These are phyloP conservation scores for Calophaca sinica DNA, from an alignment of 306 rosid genomes.

Conservation along the genomic window DNA sequence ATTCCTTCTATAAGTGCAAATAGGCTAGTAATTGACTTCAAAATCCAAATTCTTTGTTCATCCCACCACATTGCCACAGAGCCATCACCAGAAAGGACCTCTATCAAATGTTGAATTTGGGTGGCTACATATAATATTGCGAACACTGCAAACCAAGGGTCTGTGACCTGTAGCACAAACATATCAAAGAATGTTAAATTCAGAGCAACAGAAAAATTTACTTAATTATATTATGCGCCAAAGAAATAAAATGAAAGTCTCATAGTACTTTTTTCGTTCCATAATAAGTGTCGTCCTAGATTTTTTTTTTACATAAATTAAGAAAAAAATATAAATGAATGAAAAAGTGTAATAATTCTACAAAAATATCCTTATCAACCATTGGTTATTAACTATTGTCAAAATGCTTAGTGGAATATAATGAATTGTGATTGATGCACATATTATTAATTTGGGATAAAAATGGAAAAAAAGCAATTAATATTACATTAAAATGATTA, in stretches of 20 bases:
- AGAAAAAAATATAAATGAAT: too few species aligned
- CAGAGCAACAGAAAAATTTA: neutral
- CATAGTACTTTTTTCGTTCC: too few species aligned
- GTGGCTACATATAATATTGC: conserved; percentile 44
- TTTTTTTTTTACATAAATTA: too few species aligned
- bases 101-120: conserved; percentile 52
- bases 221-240: neutral
- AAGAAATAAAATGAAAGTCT: neutral
- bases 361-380: too few species aligned
- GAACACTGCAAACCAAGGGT: conserved; percentile 62
- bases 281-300: too few species aligned
- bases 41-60: conserved; percentile 59
- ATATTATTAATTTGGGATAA: too few species aligned
- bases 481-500: too few species aligned
- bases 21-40: conserved; percentile 49
- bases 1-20: conserved; percentile 45
- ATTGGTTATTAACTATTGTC: too few species aligned
- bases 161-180: conserved; percentile 38
- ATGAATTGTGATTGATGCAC: too few species aligned
- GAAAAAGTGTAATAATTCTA: too few species aligned
- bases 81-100: conserved; percentile 55
- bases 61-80: conserved; percentile 58
- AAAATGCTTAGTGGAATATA: too few species aligned
- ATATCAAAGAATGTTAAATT: neutral
- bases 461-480: too few species aligned